Base-by-base conservation (phyloP, 2,329 filamentous ascomycete genomes). In the Ascochyta lentis region DNA sequence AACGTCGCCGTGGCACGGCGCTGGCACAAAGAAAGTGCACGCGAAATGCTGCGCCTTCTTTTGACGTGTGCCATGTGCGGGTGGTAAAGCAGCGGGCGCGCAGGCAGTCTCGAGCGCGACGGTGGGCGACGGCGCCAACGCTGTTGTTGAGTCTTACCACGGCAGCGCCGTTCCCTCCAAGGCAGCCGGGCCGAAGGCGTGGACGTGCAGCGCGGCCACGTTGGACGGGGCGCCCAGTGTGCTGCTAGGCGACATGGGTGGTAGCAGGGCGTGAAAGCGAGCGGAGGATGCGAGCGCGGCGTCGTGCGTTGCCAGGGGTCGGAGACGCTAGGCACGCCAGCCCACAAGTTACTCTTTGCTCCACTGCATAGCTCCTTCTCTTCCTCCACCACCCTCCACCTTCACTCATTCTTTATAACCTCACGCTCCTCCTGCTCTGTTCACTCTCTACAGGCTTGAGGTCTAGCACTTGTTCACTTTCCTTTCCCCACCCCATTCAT, bases 371-470 rank as follows among this genome's bases (percentile, higher is more conserved):
- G 51, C 54, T 50, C 54, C 45, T 56, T 55, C 41, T 58, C 56
- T 52, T 47, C 57, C 54, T 48, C 58, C 59, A 53, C 53, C 53
- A 47, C 58, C 44, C 54, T 53, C 54, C 55, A 56, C 57, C 41
- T 31, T 58, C 64, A 38, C 57, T 57, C 62, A 39, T 41, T 67
- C 64, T 67, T 66, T 69, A 68, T 66, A 65, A 69, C 54, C 54
- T 22, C 35, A 27, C 51, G 49, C 65, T 58, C 49, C 59, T 64
- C 54, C 63, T 54, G 41, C 59, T 63, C 69, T 72, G 69, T 73
- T 55, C 70, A 71, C 69, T 73, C 70, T 74, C 59, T 74, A 72
- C 71, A 74, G 71, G 71, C 72, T 74, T 73, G 72, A 74, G 59
- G 72, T 71, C 69, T 73, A 71, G 53, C 53, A 61, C 53, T 66